A percentile compares a stretch with the other conserved stretches of the same genome.
Conservation (phyloP, 2,329 filamentous ascomycete species). For the Helicocarpus griseus region DNA sequence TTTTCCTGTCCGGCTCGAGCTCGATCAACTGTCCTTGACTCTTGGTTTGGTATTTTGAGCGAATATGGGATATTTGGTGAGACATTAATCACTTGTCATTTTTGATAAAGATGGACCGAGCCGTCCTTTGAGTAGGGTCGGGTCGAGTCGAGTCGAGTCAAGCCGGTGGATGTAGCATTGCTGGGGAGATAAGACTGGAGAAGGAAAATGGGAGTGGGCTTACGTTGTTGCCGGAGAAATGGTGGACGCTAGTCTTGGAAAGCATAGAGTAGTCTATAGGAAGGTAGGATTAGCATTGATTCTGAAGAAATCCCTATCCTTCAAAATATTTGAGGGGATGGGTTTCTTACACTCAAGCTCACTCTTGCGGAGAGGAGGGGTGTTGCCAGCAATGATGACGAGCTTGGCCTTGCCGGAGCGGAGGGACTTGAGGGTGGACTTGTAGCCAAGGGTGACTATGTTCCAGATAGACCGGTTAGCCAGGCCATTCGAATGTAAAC, state of each 20-base stretch:
- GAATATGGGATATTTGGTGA: too few relatives aligned
- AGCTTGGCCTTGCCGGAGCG: constrained; percentile 97
- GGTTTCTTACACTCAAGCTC: constrained; percentile 73
- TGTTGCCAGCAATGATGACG: constrained; percentile 92
- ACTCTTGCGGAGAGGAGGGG: constrained; percentile 92
- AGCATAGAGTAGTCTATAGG: constrained; percentile 66
- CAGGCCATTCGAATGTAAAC: constrained; percentile 1
- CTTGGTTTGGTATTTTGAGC: too few relatives aligned
- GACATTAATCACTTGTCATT: too few relatives aligned
- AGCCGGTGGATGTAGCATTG: not conserved
- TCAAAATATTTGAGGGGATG: constrained; percentile 15
- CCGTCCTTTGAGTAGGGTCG: too few relatives aligned
- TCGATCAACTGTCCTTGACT: not conserved
- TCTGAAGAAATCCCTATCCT: not conserved
- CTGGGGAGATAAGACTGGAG: not conserved
- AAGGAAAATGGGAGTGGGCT: constrained; percentile 38
- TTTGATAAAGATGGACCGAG: too few relatives aligned
- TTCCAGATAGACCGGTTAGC: not conserved
- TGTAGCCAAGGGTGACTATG: constrained; percentile 78
- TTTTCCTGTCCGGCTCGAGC: not conserved
- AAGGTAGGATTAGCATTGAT: not conserved
- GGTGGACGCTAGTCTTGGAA: constrained; percentile 89
- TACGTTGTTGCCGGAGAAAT: constrained; percentile 99
- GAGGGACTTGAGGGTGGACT: constrained; percentile 80
- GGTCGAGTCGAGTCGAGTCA: not conserved